These are phyloP conservation scores for Cutaneotrichosporon arboriforme DNA, from an alignment of 1,284 basidiomycete genomes.

Conservation along the genomic window DNA sequence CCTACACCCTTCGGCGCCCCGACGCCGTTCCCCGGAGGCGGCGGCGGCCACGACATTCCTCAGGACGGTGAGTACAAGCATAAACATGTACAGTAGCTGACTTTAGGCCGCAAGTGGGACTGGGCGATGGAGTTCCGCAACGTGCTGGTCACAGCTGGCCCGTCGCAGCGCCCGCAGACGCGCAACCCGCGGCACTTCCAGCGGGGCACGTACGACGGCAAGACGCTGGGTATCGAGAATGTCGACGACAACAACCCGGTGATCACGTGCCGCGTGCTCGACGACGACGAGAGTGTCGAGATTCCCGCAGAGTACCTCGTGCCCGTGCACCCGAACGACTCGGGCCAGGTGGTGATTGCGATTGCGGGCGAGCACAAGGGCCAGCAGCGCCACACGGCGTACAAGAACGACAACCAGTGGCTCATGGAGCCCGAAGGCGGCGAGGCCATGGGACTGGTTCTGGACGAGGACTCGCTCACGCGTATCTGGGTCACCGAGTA, in stretches of 20 bases:
- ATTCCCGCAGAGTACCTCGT: slow-evolving; percentile 39
- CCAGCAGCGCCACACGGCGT: slow-evolving; percentile 34
- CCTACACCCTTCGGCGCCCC: slow-evolving; percentile 46
- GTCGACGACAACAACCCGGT: slow-evolving; percentile 16
- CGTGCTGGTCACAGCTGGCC: slow-evolving; percentile 39
- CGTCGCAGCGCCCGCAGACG: slow-evolving; percentile 25
- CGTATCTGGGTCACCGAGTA: slow-evolving; percentile 31
- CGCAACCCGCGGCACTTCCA: slow-evolving; percentile 43
- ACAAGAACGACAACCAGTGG: slow-evolving; percentile 37
- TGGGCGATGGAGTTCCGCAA: slow-evolving; percentile 47
- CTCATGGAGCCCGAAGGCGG: slow-evolving; percentile 39
- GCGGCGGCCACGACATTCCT: neutral
- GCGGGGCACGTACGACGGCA: slow-evolving; percentile 33
- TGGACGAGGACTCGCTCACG: slow-evolving; percentile 33
- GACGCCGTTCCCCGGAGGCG: slow-evolving; percentile 11
- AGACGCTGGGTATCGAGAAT: slow-evolving; percentile 32
- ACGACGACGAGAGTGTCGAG: slow-evolving; percentile 25
- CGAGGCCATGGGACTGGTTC: slow-evolving; percentile 29
- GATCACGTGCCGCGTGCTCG: slow-evolving; percentile 12
- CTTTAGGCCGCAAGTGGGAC: slow-evolving; percentile 31
- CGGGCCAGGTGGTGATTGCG: slow-evolving; percentile 36
- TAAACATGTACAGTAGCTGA: neutral
- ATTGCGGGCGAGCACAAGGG: slow-evolving; percentile 32
- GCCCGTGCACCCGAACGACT: slow-evolving; percentile 31
- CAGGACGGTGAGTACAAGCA: neutral